A percentile compares a stretch with the other conserved stretches of the same genome.
Conservation (phyloP, 768 basidiomycete genomes). For the Mycena belliarum region DNA sequence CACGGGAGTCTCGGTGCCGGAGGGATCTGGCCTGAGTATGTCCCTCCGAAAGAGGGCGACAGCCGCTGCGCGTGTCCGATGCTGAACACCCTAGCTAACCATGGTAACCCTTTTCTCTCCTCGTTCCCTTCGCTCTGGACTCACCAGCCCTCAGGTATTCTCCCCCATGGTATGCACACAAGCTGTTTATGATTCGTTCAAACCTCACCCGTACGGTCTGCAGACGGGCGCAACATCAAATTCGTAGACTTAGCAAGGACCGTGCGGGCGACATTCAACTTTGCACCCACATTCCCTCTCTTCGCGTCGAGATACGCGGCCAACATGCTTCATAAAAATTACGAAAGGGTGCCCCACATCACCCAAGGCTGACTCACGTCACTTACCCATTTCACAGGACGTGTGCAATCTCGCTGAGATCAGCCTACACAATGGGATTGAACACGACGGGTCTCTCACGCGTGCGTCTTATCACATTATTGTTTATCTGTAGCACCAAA, state of each 20-base stretch:
- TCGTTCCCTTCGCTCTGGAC: not conserved
- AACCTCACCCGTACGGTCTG: too few relatives aligned
- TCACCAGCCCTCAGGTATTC: conserved; percentile 44
- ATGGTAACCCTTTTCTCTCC: not conserved
- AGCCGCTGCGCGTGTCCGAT: not conserved
- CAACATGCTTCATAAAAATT: conserved; percentile 54
- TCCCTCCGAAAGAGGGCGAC: not conserved
- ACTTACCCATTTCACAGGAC: conserved; percentile 35
- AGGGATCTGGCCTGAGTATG: conserved; percentile 33
- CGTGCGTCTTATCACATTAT: conserved; percentile 49
- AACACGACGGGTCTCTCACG: conserved; percentile 66
- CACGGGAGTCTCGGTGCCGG: conserved; percentile 55
- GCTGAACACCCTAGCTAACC: not conserved
- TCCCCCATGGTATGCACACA: conserved; percentile 40
- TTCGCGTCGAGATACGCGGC: conserved; percentile 68
- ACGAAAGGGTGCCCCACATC: conserved; percentile 33
- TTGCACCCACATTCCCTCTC: conserved; percentile 63
- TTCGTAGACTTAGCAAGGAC: conserved; percentile 50
- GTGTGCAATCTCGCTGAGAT: conserved; percentile 68
- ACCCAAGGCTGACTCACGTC: not conserved
- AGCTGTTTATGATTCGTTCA: too few relatives aligned
- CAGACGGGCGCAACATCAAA: conserved; percentile 64
- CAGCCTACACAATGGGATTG: conserved; percentile 73
- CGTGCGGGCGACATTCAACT: conserved; percentile 66
- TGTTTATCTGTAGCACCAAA: too few relatives aligned